Evolutionary conservation across 148 eudicot genomes (phyloP).

Genomic region (Suaeda aralocaspica): DNA sequence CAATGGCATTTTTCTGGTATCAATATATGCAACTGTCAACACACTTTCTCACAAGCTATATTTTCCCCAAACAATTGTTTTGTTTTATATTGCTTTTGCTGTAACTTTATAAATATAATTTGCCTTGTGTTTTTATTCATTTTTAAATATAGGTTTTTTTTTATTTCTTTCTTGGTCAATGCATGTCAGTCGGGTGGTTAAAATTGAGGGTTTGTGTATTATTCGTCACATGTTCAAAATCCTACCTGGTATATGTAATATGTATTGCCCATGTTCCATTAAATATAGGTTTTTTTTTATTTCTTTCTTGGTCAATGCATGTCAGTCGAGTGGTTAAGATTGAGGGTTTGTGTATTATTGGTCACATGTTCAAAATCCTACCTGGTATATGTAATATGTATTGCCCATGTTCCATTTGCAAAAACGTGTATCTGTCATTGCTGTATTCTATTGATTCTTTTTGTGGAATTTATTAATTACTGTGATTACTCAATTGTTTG

Average conservation of each 20-base stretch:
- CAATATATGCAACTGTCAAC: neutral
- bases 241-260: too few relatives aligned
- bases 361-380: too few relatives aligned
- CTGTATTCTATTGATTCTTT: neutral
- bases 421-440: neutral
- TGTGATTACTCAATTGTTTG: neutral
- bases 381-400: too few relatives aligned
- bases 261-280: too few relatives aligned
- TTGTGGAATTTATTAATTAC: neutral
- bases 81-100: neutral
- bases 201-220: too few relatives aligned
- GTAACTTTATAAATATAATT: neutral
- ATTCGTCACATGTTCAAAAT: too few relatives aligned
- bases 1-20: neutral
- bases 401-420: neutral
- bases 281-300: neutral
- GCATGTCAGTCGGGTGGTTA: too few relatives aligned
- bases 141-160: neutral
- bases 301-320: neutral
- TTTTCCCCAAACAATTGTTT: too few relatives aligned
- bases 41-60: neutral
- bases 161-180: too few relatives aligned
- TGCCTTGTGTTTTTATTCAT: neutral
- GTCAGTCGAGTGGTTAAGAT: too few relatives aligned
- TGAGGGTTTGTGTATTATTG: too few relatives aligned